phyloP scores from a whole-genome alignment of 257 asterid species.

The Anisodus acutangulus region DNA sequence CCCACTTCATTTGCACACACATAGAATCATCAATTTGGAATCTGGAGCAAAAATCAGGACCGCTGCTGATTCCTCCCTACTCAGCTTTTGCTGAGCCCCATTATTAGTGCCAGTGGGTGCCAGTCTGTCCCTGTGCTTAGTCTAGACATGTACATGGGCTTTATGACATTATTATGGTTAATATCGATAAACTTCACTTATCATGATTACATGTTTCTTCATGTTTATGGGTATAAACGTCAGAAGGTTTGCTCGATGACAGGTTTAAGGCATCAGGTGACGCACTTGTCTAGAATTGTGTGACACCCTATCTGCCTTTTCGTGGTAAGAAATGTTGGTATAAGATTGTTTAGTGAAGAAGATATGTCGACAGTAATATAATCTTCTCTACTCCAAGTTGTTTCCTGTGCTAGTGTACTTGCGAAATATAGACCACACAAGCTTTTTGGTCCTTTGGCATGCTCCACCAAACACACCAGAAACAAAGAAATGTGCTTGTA shows the following conservation, averaged over 20 bases:
- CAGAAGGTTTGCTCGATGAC: neutral
- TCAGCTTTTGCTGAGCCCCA: neutral
- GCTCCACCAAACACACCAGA: neutral
- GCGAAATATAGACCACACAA: neutral
- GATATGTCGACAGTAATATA: neutral
- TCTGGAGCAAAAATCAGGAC: neutral
- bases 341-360: constrained; percentile 22
- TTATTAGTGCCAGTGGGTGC: neutral
- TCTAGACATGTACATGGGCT: neutral
- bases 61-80: neutral
- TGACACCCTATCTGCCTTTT: constrained; percentile 20
- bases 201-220: neutral
- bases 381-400: constrained; percentile 2
- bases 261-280: neutral
- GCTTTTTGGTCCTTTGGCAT: constrained; percentile 18
- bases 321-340: neutral
- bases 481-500: neutral
- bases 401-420: neutral
- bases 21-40: neutral
- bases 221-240: constrained; percentile 1
- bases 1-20: constrained; percentile 17
- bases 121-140: neutral
- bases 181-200: neutral
- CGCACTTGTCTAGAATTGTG: neutral
- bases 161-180: neutral